These are phyloP conservation scores for Solanum pinnatisectum DNA, from an alignment of 257 asterid genomes.

Conservation along the genomic window DNA sequence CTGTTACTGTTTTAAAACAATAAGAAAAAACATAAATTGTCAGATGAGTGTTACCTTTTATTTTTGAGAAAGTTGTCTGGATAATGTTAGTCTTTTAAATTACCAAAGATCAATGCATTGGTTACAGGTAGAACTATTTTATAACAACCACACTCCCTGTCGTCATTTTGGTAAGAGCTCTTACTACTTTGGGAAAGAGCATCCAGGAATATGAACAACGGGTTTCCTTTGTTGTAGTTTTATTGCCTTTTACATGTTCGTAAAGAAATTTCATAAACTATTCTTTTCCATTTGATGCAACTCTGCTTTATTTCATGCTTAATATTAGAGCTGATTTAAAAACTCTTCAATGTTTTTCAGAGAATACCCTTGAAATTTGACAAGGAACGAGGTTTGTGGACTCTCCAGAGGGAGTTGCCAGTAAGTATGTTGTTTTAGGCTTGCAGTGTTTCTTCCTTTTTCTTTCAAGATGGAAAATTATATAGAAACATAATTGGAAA, in stretches of 20 bases:
- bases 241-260: neutral
- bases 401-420: constrained; percentile 56
- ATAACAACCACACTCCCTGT: neutral
- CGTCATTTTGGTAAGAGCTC: neutral
- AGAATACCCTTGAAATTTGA: constrained; percentile 55
- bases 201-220: neutral
- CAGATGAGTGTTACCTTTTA: neutral
- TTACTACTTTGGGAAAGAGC: neutral
- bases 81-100: neutral
- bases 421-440: constrained; percentile 31
- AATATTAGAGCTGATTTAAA: neutral
- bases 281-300: neutral
- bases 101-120: neutral
- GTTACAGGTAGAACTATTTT: neutral
- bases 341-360: constrained; percentile 29
- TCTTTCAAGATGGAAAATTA: neutral
- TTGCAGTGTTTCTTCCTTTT: neutral
- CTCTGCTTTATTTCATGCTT: neutral
- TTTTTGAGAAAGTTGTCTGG: neutral
- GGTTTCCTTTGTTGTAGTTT: neutral
- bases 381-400: constrained; percentile 45
- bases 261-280: neutral
- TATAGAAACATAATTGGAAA: neutral
- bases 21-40: neutral
- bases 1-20: neutral